Evolutionary conservation across 805 yeast species (phyloP), one percentile per base, ranked within the genome.

Genomic region (Metschnikowia amazonensis): DNA sequence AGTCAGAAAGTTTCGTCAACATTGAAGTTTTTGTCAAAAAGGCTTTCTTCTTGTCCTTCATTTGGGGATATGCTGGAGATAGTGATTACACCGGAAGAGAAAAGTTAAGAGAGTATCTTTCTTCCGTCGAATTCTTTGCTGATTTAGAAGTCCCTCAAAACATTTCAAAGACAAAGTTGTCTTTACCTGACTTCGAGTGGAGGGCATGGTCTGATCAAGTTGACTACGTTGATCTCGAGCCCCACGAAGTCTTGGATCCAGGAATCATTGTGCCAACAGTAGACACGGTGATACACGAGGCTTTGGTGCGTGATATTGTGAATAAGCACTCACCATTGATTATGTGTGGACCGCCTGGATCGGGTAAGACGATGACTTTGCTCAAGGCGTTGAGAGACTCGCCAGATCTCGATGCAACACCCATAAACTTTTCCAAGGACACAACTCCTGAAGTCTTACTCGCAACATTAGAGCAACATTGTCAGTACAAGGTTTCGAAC

Each of bases 261-360:
- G 82, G 80, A 51, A 60, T 80, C 0, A 79, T 92, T 1, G 75
- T 92, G 8, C 86, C 95, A 0, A 92, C 98, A 0, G 57, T 78
- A 1, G 97, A 89, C 52, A 89, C 97, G 0, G 60, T 74, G 1
- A 72, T 81, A 45, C 86, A 86, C 46, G 92, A 87, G 48, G 60
- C 67, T 1, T 56, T 86, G 9, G 70, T 92, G 1, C 76, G 74
- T 44, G 68, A 81, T 0, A 61, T 86, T 2, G 56, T 90, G 30
- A 69, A 70, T 28, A 77, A 78, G 36, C 82, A 77, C 44, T 66
- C 67, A 32, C 80, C 95, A 0, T 60, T 88, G 14, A 69, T 92
- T 23, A 69, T 92, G 18, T 89, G 96, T 64, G 98, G 98, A 2
- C 98, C 98, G 0, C 97, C 98, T 0, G 98, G 98, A 3, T 85